Percentiles rank a stretch among this genome's conserved stretches.
phyloP scores from a whole-genome alignment of 1,139 yeast genomes.

The Debaryomyces robertsiae region DNA sequence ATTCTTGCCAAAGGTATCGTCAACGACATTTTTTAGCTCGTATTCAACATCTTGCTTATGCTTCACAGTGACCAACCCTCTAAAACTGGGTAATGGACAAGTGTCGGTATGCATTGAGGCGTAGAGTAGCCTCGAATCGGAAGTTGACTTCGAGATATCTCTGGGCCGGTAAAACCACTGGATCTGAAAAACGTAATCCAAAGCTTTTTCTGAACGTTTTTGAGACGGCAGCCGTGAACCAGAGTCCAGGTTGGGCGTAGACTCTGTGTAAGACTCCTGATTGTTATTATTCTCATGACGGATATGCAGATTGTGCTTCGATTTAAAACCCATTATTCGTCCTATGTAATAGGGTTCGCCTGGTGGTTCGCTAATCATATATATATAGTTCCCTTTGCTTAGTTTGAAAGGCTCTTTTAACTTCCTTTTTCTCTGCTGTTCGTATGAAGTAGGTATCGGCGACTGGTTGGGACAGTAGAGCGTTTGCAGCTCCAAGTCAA shows the following conservation, averaged over 20 bases:
- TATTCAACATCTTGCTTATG: constrained; percentile 70
- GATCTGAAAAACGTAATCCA: constrained; percentile 61
- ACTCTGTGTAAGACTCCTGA: neutral
- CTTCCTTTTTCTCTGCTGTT: constrained; percentile 18
- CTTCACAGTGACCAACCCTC: constrained; percentile 74
- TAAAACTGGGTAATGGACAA: constrained; percentile 73
- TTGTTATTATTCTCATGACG: constrained; percentile 1
- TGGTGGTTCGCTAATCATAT: constrained; percentile 89
- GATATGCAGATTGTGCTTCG: constrained; percentile 24
- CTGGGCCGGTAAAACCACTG: constrained; percentile 94
- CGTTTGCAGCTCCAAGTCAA: constrained; percentile 34
- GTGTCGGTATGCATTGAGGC: constrained; percentile 88
- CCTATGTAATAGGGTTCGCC: constrained; percentile 95
- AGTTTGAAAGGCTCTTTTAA: constrained; percentile 26
- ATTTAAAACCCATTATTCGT: constrained; percentile 74
- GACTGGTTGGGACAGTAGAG: constrained; percentile 39
- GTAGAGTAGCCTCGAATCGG: constrained; percentile 74
- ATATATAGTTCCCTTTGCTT: constrained; percentile 67
- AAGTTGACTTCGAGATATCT: constrained; percentile 69
- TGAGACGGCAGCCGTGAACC: neutral
- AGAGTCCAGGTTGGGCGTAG: constrained; percentile 1
- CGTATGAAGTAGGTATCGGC: constrained; percentile 15
- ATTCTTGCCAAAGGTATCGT: constrained; percentile 8
- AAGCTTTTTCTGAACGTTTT: constrained; percentile 29
- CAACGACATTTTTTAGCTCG: constrained; percentile 14